Base-by-base conservation (phyloP, 371 early-diverging fungal species). In the Funneliformis caledonium region DNA sequence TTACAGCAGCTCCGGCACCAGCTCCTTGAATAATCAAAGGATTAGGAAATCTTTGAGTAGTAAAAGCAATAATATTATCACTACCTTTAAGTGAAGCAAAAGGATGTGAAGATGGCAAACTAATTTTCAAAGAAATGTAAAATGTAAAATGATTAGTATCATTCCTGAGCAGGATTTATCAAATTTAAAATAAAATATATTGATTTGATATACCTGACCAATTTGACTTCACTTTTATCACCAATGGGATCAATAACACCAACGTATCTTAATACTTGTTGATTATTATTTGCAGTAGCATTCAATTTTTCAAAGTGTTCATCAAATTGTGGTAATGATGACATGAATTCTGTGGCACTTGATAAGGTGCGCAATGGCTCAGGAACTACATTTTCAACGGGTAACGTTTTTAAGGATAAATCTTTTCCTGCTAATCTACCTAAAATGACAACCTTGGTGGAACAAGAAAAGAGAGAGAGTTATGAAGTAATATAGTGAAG, bases 1-100 rank as follows among this genome's bases (percentile, higher is more conserved):
- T 98, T 72, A 97, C 97, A n/a, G 93, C 95, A 50, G 95, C 96
- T 26, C 99, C 99, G 31, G 99, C 99, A 37, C 99, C 99, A 56
- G 98, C 94, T 16, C 99, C 99, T 88, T 97, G 97, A 78, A 99
- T 92, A 85, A 97, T 96, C 70, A 99, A 85, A 45, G 96, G 96
- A 83, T 89, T 96, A 37, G 97, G 95, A 92, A 97, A 99, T 48
- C 96, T 88, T 84, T 94, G 91, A 0, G 99, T 98, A 19, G 93
- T 96, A 84, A 98, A 96, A 11, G 95, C 94, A 84, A 98, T 94
- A 81, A 98, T 95, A 85, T 99, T 99, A 83, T 99, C 98, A 86
- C 96, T 96, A 56, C 97, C 97, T 86, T 94, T 95, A 78, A 99
- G 89, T n/a, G 93, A 89, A 12, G 97, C 97, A 80, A 98, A 97